Percentiles rank a stretch among this genome's conserved stretches.
phyloP scores from a whole-genome alignment of 2,329 filamentous ascomycete genomes.

The Arthrobotrys entomopaga region DNA sequence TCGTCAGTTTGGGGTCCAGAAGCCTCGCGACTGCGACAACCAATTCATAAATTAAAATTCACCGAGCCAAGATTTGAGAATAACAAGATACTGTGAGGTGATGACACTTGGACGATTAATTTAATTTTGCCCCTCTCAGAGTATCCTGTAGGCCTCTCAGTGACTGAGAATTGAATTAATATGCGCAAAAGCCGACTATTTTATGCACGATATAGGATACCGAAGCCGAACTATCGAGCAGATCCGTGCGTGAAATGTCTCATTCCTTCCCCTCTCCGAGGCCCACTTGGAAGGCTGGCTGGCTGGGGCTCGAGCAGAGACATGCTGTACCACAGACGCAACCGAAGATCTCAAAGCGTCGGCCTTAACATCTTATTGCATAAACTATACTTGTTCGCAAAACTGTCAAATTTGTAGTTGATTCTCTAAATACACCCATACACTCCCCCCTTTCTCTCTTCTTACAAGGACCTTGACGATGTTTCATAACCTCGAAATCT shows the following conservation, averaged over 20 bases:
- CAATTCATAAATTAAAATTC: too few relatives aligned
- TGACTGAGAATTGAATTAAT: constrained; percentile 7
- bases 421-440: neutral
- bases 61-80: neutral
- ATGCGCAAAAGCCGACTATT: constrained; percentile 20
- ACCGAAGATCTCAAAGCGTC: constrained; percentile 27
- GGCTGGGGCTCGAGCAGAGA: constrained; percentile 17
- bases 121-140: constrained; percentile 36
- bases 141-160: neutral
- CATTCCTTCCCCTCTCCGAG: constrained; percentile 13
- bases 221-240: constrained; percentile 46
- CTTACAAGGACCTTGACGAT: constrained; percentile 33
- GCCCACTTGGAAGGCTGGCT: constrained; percentile 2
- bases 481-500: constrained; percentile 49
- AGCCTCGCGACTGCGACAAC: constrained; percentile 20
- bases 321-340: constrained; percentile 19
- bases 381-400: constrained; percentile 26
- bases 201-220: constrained; percentile 54
- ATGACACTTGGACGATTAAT: constrained; percentile 25
- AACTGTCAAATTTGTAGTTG: constrained; percentile 22
- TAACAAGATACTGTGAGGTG: constrained; percentile 41
- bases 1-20: constrained; percentile 44
- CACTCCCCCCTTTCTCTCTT: constrained; percentile 15
- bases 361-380: constrained; percentile 39
- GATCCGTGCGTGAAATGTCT: constrained; percentile 53